phyloP scores from a whole-genome alignment of 1,139 yeast species.

The Saccharomycopsis crataegensis region DNA sequence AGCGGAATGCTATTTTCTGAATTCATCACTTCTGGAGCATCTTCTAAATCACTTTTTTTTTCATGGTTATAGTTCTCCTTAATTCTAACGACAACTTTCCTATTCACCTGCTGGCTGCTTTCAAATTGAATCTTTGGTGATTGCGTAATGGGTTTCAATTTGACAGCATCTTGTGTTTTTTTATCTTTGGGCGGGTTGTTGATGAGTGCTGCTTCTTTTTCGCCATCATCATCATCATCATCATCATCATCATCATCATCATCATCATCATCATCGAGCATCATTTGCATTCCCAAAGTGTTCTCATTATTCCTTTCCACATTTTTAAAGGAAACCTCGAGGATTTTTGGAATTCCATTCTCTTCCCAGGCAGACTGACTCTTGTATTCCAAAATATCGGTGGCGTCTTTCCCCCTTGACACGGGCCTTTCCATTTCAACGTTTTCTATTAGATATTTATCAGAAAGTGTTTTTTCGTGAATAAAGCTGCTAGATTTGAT shows the following conservation, averaged over 20 bases:
- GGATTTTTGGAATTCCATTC: not conserved
- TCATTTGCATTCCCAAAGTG: not conserved
- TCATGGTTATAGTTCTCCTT: not conserved
- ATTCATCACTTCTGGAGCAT: not conserved
- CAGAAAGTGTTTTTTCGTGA: no score
- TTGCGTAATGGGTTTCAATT: no score
- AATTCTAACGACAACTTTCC: not conserved
- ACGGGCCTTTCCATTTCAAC: no score
- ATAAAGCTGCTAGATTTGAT: no score
- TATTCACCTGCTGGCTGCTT: no score
- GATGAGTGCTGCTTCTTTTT: not conserved
- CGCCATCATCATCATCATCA: not conserved
- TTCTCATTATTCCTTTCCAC: not conserved
- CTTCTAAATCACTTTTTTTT: not conserved
- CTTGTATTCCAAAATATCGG: no score
- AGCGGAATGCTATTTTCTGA: conserved; percentile 25
- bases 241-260: not conserved
- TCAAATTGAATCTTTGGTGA: no score
- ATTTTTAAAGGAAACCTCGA: not conserved
- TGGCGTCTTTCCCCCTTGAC: no score
- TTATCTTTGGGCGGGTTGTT: not conserved
- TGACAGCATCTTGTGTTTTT: not conserved
- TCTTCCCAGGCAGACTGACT: no score
- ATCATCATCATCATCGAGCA: not conserved
- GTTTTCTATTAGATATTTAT: no score